A percentile compares a stretch with the other conserved stretches of the same genome.
These are phyloP conservation scores for Golubevia sp. DNA, from an alignment of 1,284 basidiomycete genomes.

Conservation along the genomic window DNA sequence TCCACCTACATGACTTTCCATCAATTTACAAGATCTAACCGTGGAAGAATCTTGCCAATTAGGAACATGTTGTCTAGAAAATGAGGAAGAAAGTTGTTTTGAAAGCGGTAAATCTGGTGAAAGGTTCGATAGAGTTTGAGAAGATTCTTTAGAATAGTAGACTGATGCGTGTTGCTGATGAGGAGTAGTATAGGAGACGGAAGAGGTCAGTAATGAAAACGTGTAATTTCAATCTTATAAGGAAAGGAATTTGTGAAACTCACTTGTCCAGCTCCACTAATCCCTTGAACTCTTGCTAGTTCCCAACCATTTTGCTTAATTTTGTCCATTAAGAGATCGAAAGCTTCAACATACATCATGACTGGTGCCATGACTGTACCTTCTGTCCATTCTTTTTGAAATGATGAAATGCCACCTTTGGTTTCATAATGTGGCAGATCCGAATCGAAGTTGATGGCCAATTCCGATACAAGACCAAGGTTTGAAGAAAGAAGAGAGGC, in stretches of 20 bases:
- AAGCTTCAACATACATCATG: constrained; percentile 79
- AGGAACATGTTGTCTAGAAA: constrained; percentile 74
- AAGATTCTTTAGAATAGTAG: constrained; percentile 75
- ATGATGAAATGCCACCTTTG: constrained; percentile 63
- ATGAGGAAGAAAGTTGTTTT: constrained; percentile 68
- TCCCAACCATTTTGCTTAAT: constrained; percentile 71
- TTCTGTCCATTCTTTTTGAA: constrained; percentile 62
- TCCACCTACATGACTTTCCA: constrained; percentile 74
- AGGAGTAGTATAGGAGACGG: constrained; percentile 8
- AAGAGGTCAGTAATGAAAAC: too few species aligned
- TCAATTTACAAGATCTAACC: constrained; percentile 71
- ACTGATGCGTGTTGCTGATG: constrained; percentile 88
- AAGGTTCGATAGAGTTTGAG: constrained; percentile 67
- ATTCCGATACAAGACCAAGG: constrained; percentile 38
- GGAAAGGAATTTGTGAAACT: constrained; percentile 12
- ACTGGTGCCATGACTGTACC: constrained; percentile 79
- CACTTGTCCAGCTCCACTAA: constrained; percentile 79
- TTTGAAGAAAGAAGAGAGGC: constrained; percentile 37
- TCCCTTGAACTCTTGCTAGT: constrained; percentile 68
- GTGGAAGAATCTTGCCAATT: constrained; percentile 95
- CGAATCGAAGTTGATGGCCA: constrained; percentile 45
- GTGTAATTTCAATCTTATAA: too few species aligned
- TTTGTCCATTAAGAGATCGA: constrained; percentile 76
- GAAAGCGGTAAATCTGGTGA: constrained; percentile 67
- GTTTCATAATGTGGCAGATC: constrained; percentile 68